Base-by-base conservation (phyloP, 1,284 basidiomycete genomes). In the Phlebopus sp. region DNA sequence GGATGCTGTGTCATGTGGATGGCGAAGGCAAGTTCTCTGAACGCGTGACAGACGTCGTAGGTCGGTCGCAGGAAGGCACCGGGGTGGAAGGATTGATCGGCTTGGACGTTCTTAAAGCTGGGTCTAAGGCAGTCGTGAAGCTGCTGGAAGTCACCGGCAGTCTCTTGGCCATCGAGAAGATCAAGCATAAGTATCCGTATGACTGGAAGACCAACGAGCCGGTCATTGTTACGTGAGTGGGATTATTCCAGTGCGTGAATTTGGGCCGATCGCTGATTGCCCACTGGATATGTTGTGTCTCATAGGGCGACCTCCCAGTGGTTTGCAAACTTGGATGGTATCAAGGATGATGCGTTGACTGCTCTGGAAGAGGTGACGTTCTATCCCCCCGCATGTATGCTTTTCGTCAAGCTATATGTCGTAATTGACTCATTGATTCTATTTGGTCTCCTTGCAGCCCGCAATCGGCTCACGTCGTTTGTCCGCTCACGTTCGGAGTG, bases 131-230 rank as follows among this genome's bases (percentile, higher is more conserved):
- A 15, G 75, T 95, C 36, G 76, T 91, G 5, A 69, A 76, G 27
- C 62, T 95, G 11, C 66, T 98, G 43, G 70, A 76, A 50, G 68
- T 77, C 43, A 62, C 75, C n/a, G 82, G 78, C 2, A 73, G 71
- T 0, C 69, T 97, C 11, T 65, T 92, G 25, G 84, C 84, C 49
- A 72, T 88, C 44, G 78, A 92, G 60, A 75, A 74, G 53, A 80
- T 92, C 57, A 82, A 81, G 55, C 97, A 99, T 70, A 82, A 86
- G 42, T 99, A 97, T 65, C 95, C 97, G 0, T 95, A 94, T 63
- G 96, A 99, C 64, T 99, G 96, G 96, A 90, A 92, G 65, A 96
- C 96, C 1, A 86, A 95, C 58, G 75, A 91, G 62, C 96, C 96
- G 0, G 84, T 98, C 57, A 93, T 99, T 53, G 81, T 92, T 43